A percentile compares a stretch with the other conserved stretches of the same genome.
These are phyloP conservation scores for Cordyceps sp. DNA, from an alignment of 2,329 filamentous ascomycete species.

Conservation along the genomic window DNA sequence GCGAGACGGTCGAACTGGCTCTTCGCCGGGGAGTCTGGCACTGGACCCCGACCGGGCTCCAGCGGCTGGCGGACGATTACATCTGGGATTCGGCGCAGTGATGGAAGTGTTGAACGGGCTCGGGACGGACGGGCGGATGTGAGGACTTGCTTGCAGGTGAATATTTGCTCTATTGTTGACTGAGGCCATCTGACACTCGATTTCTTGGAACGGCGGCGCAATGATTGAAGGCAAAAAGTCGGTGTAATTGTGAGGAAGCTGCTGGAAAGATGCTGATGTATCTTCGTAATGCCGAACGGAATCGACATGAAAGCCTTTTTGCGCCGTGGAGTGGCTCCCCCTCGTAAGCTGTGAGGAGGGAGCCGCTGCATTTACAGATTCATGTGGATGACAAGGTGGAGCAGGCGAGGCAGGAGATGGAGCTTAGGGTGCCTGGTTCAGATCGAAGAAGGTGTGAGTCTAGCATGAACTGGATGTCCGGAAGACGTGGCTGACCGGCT, in stretches of 20 bases:
- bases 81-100: constrained; percentile 14
- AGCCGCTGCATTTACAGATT: too few relatives aligned
- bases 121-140: constrained; percentile 1
- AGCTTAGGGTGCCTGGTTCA: too few relatives aligned
- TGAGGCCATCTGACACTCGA: constrained; percentile 14
- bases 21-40: constrained; percentile 16
- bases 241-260: constrained; percentile 13
- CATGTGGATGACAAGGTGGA: too few relatives aligned
- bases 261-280: constrained; percentile 8
- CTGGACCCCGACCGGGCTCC: constrained; percentile 15
- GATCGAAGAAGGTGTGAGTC: too few relatives aligned
- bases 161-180: constrained; percentile 12
- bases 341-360: too few relatives aligned
- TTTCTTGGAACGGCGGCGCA: constrained; percentile 18
- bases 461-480: too few relatives aligned
- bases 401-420: too few relatives aligned
- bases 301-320: too few relatives aligned
- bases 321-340: too few relatives aligned
- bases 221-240: constrained; percentile 12
- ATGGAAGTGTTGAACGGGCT: constrained; percentile 4
- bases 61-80: constrained; percentile 15
- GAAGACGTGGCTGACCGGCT: too few relatives aligned
- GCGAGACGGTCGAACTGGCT: constrained; percentile 14
- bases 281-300: constrained; percentile 5
- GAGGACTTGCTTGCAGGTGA: constrained; percentile 11